Evolutionary conservation across 2,329 filamentous ascomycete genomes (phyloP).

Genomic region (Paraconiothyrium brasiliense): DNA sequence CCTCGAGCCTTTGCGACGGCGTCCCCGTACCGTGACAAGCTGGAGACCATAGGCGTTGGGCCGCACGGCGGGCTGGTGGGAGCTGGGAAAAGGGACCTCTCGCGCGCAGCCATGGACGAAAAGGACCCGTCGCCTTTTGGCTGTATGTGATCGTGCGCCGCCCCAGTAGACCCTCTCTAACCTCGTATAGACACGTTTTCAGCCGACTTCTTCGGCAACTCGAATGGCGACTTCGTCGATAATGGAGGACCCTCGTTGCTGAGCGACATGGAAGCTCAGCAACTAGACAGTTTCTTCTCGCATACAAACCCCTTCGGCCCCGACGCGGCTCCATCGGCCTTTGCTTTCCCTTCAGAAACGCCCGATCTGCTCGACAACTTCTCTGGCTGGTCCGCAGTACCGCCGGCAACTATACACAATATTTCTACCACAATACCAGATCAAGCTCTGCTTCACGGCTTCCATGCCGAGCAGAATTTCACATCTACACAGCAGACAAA

Average conservation of each 20-base stretch:
- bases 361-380: slow-evolving; percentile 37
- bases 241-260: slow-evolving; percentile 40
- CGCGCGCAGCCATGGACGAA: slow-evolving; percentile 43
- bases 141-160: slow-evolving; percentile 31
- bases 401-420: slow-evolving; percentile 44
- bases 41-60: slow-evolving; percentile 39
- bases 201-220: slow-evolving; percentile 33
- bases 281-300: slow-evolving; percentile 45
- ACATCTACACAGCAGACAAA: slow-evolving; percentile 19
- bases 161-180: slow-evolving; percentile 18
- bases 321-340: slow-evolving; percentile 27
- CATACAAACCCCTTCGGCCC: slow-evolving; percentile 39
- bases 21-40: slow-evolving; percentile 28
- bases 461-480: slow-evolving; percentile 36
- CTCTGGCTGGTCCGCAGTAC: slow-evolving; percentile 21
- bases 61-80: slow-evolving; percentile 38
- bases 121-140: slow-evolving; percentile 47
- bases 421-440: slow-evolving; percentile 48
- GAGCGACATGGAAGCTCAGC: slow-evolving; percentile 42
- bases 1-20: background rate
- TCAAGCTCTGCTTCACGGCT: slow-evolving; percentile 41
- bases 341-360: slow-evolving; percentile 26
- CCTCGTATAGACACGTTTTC: slow-evolving; percentile 38
- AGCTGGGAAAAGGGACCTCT: slow-evolving; percentile 35
- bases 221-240: slow-evolving; percentile 27